Conservation (phyloP, 768 basidiomycete species). For the Phanerochaete sordida region DNA sequence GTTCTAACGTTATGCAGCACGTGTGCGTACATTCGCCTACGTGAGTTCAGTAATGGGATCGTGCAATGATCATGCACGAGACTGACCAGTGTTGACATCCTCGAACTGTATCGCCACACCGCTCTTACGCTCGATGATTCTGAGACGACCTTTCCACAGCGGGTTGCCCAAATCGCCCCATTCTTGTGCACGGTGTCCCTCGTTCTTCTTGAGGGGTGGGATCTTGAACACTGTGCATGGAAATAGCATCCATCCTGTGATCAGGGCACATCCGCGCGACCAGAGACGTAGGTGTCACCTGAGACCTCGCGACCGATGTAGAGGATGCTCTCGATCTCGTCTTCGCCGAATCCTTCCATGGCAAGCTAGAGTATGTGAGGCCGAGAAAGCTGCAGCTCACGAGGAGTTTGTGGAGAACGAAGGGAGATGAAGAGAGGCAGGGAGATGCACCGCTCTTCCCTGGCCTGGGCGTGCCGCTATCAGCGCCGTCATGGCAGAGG, state of each 20-base stretch:
- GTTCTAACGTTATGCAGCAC: background rate
- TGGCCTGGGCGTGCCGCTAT: background rate
- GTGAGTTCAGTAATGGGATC: background rate
- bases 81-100: slow-evolving; percentile 71
- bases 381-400: too few species aligned
- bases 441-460: background rate
- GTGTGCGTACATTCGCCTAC: slow-evolving; percentile 65
- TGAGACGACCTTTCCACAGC: slow-evolving; percentile 89
- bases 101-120: slow-evolving; percentile 75
- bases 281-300: slow-evolving; percentile 45
- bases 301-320: slow-evolving; percentile 90
- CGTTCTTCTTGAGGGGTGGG: slow-evolving; percentile 79
- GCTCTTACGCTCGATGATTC: slow-evolving; percentile 75
- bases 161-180: slow-evolving; percentile 86
- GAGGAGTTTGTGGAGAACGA: background rate
- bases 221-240: slow-evolving; percentile 76
- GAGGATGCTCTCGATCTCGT: slow-evolving; percentile 87
- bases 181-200: slow-evolving; percentile 88
- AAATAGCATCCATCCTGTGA: slow-evolving; percentile 16
- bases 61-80: slow-evolving; percentile 4
- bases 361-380: background rate
- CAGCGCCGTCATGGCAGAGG: background rate
- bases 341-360: slow-evolving; percentile 54
- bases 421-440: background rate
- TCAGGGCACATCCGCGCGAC: slow-evolving; percentile 3